These are phyloP conservation scores for Allantophomopsis lycopodina DNA, from an alignment of 2,329 filamentous ascomycete species.

Conservation along the genomic window DNA sequence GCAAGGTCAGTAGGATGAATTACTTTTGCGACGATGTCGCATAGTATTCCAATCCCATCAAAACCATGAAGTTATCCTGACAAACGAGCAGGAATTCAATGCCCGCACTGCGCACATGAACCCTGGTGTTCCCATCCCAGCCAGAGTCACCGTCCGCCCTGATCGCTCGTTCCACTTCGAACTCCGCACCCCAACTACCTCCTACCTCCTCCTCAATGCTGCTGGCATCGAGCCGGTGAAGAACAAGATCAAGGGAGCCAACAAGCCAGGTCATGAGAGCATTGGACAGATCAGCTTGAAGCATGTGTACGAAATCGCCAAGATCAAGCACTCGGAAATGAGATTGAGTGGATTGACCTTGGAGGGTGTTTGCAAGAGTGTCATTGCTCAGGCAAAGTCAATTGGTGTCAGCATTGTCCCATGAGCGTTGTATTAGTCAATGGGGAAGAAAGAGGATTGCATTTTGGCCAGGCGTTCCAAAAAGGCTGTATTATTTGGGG, in stretches of 20 bases:
- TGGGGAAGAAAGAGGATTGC: background rate
- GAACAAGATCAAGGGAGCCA: slow-evolving; percentile 68
- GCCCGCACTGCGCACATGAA: slow-evolving; percentile 78
- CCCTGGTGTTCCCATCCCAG: slow-evolving; percentile 75
- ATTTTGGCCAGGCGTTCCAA: background rate
- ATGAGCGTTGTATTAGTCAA: background rate
- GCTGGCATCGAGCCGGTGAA: slow-evolving; percentile 59
- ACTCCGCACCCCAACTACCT: slow-evolving; percentile 85
- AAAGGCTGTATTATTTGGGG: too few relatives aligned
- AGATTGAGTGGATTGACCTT: slow-evolving; percentile 59
- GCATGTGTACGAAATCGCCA: slow-evolving; percentile 94
- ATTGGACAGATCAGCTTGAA: slow-evolving; percentile 85
- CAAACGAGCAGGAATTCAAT: slow-evolving; percentile 73
- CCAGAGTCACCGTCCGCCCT: slow-evolving; percentile 79
- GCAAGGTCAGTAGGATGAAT: slow-evolving; percentile 53
- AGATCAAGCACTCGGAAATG: slow-evolving; percentile 77
- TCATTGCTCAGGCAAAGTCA: slow-evolving; percentile 64
- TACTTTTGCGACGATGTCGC: too few relatives aligned
- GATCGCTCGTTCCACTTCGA: slow-evolving; percentile 92
- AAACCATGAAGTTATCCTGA: background rate
- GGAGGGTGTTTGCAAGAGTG: slow-evolving; percentile 57
- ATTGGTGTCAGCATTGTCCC: slow-evolving; percentile 61
- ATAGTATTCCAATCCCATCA: too few relatives aligned
- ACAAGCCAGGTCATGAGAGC: slow-evolving; percentile 59
- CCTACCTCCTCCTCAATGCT: slow-evolving; percentile 75